Evolutionary conservation across 805 yeast genomes (phyloP), one percentile per base, ranked within the genome.

Genomic region (Zygosaccharomyces bailii): DNA sequence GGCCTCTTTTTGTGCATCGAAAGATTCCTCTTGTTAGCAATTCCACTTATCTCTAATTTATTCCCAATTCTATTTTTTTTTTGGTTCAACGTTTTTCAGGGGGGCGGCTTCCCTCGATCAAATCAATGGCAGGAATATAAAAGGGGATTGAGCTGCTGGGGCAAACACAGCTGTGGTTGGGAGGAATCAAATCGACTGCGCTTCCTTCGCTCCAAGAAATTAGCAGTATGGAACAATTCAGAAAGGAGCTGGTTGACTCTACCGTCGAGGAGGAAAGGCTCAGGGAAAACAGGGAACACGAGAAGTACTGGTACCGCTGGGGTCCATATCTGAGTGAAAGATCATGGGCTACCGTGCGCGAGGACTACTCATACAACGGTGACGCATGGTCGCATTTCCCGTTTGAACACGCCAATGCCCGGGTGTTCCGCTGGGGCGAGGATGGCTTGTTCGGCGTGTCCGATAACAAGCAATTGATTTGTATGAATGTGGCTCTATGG

Each of bases 351-450:
- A 78, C 87, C 1, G 91, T 86, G 4, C 71, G 96, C 48, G 96
- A 89, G 66, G 96, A 88, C 61, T 89, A 89, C 65, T 84, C 95
- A 0, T 72, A 67, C 40, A 76, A 80, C 53, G 97, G 97, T 34
- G 88, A 88, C 54, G 96, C 96, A 3, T 89, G 97, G 97, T 74
- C 79, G 30, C 79, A 80, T 54, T 89, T 89, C 66, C 86, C 95
- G 5, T 88, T 87, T 62, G 95, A 86, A 48, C 88, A 86, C 49
- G 84, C 95, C 1, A 73, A 80, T 48, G 78, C 89, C 17, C 71
- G 97, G 52, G 79, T 86, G 10, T 89, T 85, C 63, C 73, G 97
- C 34, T 89, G 97, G 97, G 96, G 96, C 33, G 97, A 90, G 64
- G 96, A 89, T 62, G 97, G 97, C 2, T 69, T 89, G 54, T 95